These are phyloP conservation scores for Aspergillus sp. DNA, from an alignment of 2,329 filamentous ascomycete species.

Conservation along the genomic window DNA sequence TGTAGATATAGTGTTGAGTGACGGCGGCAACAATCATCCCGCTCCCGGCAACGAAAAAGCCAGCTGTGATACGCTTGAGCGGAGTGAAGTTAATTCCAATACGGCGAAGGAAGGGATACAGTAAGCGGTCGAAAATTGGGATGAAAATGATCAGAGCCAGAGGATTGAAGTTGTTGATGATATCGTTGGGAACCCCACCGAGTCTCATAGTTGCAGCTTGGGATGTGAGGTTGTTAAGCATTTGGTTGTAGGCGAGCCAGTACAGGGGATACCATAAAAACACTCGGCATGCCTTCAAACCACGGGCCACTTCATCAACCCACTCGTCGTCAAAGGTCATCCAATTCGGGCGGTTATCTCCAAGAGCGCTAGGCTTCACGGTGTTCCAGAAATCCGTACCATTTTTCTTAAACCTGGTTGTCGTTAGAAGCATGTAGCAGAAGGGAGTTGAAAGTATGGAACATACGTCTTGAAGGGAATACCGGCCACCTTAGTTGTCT, in stretches of 20 bases:
- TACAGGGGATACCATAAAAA: conserved; percentile 59
- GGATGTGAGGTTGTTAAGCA: conserved; percentile 56
- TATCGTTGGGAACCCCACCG: conserved; percentile 55
- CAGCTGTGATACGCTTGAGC: conserved; percentile 53
- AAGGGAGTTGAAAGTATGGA: conserved; percentile 2
- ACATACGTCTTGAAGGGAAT: conserved; percentile 4
- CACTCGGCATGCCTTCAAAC: conserved; percentile 66
- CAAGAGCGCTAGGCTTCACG: conserved; percentile 22
- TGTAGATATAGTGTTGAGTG: conserved; percentile 58
- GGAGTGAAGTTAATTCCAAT: conserved; percentile 51
- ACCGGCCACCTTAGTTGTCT: conserved; percentile 46
- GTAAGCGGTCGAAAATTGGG: conserved; percentile 52
- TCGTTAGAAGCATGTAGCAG: background rate
- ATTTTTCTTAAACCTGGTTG: conserved; percentile 19
- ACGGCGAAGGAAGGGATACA: conserved; percentile 52
- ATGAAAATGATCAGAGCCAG: conserved; percentile 55
- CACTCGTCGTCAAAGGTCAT: conserved; percentile 81
- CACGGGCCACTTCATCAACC: conserved; percentile 74
- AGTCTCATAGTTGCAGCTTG: conserved; percentile 56
- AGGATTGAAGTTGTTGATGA: conserved; percentile 56
- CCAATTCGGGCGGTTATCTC: conserved; percentile 20
- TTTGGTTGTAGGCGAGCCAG: conserved; percentile 53
- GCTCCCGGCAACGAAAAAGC: conserved; percentile 49
- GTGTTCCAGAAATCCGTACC: conserved; percentile 21
- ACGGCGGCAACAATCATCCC: conserved; percentile 53